Evolutionary conservation across 192 early-diverging fungal species (phyloP), one percentile per base, ranked within the genome.

Genomic region (Diversispora epigaea): DNA sequence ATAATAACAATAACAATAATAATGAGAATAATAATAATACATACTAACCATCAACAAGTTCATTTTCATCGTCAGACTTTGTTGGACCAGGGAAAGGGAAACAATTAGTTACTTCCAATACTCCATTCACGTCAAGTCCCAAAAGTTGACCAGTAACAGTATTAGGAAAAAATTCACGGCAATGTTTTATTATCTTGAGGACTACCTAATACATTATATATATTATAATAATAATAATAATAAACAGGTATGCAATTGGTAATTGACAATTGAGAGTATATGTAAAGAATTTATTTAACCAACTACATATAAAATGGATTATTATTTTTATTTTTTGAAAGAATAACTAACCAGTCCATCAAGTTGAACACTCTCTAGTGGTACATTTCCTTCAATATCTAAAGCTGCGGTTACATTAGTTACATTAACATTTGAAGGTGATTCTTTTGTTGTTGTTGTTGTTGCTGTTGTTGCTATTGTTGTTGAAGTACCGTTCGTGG

Each of bases 151-250:
- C 98, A 76, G 93, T 94, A 80, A 90, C 91, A 68, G 88, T 83
- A 65, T 84, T 85, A 68, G 91, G 94, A 82, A 87, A 86, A 73
- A 81, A 88, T 85, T 95, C 93, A 56, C 93, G 89, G 84, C 93
- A 91, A 84, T 98, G 97, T 87, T 99, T 99, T 79, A 94, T 89
- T 83, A 99, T 98, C 86, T 96, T 94, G 52, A 98, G 85, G n/a
- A 96, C 87, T 49, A 94, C 93, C 87, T 88, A 75, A 55, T 32
- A 32, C 25, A 32, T 32, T 1, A 32, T 32, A 32, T n/a, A n/a
- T n/a, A 32, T 32, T 1, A 32, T 32, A 32, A 32, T 32, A 63
- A 17, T 32, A 49, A 71, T 71, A 17, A 5, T 32, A 64, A 6
- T 19, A 17, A 7, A 10, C 17, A 64, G 10, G 3, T 15, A 44